phyloP scores from a whole-genome alignment of 495 filamentous ascomycete genomes.

The Talaromyces wortmannii region DNA sequence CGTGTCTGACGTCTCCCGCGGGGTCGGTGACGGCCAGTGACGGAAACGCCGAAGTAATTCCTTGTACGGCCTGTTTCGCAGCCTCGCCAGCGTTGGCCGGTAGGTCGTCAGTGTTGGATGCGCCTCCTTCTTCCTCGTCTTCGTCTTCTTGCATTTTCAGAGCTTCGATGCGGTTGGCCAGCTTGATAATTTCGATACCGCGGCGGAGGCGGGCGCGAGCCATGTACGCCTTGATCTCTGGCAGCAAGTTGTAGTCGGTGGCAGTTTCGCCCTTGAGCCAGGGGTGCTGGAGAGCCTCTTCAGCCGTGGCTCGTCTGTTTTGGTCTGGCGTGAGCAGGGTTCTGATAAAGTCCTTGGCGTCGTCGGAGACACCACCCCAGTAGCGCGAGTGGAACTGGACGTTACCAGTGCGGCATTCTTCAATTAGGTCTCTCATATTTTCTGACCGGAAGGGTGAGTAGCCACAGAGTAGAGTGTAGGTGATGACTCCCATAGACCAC shows the following conservation, averaged over 20 bases:
- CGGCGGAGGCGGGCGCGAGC: constrained; percentile 83
- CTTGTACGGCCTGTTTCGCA: neutral
- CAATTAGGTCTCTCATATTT: constrained; percentile 86
- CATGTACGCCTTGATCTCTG: constrained; percentile 93
- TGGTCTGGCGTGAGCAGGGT: constrained; percentile 74
- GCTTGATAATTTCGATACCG: constrained; percentile 94
- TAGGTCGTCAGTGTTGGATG: constrained; percentile 31
- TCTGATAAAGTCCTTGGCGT: constrained; percentile 93
- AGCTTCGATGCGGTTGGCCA: constrained; percentile 93
- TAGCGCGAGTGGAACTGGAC: constrained; percentile 98
- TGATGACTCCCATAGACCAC: constrained; percentile 99
- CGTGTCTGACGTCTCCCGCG: neutral
- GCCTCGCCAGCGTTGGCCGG: constrained; percentile 11
- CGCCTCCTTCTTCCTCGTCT: constrained; percentile 30
- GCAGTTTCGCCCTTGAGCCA: constrained; percentile 92
- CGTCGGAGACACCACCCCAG: constrained; percentile 94
- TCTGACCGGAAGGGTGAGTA: constrained; percentile 98
- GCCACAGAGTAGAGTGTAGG: constrained; percentile 97
- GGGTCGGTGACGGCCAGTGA: constrained; percentile 9
- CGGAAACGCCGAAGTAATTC: constrained; percentile 7
- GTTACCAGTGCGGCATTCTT: constrained; percentile 82
- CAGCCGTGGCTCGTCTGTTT: constrained; percentile 68
- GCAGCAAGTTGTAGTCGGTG: constrained; percentile 91
- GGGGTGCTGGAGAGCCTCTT: constrained; percentile 73
- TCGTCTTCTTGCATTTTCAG: constrained; percentile 96